Evolutionary conservation across 139 green algal genomes (phyloP).

Genomic region (Chlorella sorokiniana): DNA sequence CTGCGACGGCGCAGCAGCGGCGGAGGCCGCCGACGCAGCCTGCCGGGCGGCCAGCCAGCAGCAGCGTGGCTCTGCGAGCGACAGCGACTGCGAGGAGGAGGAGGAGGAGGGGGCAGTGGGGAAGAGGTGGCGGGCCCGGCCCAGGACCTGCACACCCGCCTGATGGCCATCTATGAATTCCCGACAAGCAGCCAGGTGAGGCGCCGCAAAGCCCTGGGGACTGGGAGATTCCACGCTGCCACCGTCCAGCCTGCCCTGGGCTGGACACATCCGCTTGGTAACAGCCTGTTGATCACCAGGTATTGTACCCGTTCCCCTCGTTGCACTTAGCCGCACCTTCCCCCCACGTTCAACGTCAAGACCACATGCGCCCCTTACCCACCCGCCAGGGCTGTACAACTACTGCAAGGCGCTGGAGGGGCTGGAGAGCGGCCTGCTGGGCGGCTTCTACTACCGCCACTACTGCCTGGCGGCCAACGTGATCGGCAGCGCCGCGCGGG

Average conservation of each 20-base stretch:
- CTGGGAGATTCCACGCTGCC: not conserved
- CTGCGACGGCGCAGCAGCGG: not conserved
- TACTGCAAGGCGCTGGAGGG: slow-evolving; percentile 56
- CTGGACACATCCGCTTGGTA: no score
- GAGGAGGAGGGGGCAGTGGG: not conserved
- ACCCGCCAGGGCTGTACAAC: slow-evolving; percentile 53
- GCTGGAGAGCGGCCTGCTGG: slow-evolving; percentile 51
- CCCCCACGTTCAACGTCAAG: no score
- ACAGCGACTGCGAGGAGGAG: not conserved
- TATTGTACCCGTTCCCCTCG: no score
- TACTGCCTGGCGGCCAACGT: slow-evolving; percentile 54
- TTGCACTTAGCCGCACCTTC: no score
- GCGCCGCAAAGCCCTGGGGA: not conserved
- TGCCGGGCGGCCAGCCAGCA: not conserved
- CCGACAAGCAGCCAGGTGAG: slow-evolving; percentile 32
- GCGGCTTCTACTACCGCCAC: slow-evolving; percentile 61
- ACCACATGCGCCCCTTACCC: no score
- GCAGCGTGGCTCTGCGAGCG: not conserved
- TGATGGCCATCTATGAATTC: slow-evolving; percentile 41
- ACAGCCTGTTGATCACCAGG: no score
- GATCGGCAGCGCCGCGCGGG: slow-evolving; percentile 49
- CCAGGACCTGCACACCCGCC: slow-evolving; percentile 1
- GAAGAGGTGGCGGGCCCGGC: not conserved
- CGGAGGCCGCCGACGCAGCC: not conserved
- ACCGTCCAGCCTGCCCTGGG: not conserved